phyloP scores from a whole-genome alignment of 257 asterid species.

The Nicotiana sylvestris region DNA sequence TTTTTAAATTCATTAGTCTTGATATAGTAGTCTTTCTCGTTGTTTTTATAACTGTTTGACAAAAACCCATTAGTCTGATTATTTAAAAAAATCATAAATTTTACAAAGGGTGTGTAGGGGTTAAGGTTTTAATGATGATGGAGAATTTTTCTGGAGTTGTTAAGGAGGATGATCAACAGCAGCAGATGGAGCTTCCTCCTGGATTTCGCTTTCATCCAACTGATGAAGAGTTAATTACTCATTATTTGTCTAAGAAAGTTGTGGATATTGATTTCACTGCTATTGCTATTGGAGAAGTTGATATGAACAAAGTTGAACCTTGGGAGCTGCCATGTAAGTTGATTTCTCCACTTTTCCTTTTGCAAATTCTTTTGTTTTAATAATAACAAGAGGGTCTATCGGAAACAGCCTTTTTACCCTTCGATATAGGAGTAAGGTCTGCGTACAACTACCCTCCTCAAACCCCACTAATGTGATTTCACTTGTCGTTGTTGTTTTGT shows the following conservation, averaged over 20 bases:
- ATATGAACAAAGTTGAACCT: conserved; percentile 78
- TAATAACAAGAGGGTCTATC: background rate
- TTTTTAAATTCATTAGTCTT: background rate
- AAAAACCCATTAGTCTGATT: background rate
- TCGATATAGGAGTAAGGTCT: too few species aligned
- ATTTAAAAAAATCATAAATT: background rate
- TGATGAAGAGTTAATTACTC: conserved; percentile 73
- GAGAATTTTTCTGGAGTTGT: conserved; percentile 30
- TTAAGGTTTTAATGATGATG: conserved; percentile 18
- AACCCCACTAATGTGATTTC: too few species aligned
- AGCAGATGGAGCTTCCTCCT: conserved; percentile 51
- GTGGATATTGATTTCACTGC: conserved; percentile 42
- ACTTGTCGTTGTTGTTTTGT: background rate
- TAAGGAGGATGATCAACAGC: conserved; percentile 24
- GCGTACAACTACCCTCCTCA: too few species aligned
- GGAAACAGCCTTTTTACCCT: too few species aligned
- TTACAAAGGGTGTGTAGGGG: background rate
- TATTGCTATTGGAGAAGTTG: conserved; percentile 64
- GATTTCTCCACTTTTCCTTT: background rate
- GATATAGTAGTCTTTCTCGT: background rate
- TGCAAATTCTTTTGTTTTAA: background rate
- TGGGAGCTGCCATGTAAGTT: conserved; percentile 76
- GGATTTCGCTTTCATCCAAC: conserved; percentile 83
- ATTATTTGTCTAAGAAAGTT: conserved; percentile 52
- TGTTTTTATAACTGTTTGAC: background rate